Evolutionary conservation across 768 basidiomycete genomes (phyloP).

Genomic region (Mycena rosella): DNA sequence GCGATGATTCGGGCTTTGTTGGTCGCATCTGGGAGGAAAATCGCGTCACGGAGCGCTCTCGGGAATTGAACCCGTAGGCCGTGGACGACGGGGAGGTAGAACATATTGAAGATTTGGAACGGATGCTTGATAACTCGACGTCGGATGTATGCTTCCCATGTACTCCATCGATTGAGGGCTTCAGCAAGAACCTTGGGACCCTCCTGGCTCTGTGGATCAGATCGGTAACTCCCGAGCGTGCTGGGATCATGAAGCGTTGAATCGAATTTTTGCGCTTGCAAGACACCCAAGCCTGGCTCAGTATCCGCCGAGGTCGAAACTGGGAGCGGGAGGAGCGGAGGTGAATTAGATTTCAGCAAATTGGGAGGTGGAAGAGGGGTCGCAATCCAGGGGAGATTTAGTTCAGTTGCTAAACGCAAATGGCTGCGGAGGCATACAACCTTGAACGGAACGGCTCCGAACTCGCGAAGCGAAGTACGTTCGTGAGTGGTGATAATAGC

Average conservation of each 20-base stretch:
- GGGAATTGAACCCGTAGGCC: conserved; percentile 35
- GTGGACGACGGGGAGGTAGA: conserved; percentile 35
- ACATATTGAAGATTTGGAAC: conserved; percentile 37
- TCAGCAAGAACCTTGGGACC: conserved; percentile 9
- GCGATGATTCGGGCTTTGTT: neutral
- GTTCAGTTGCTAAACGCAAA: neutral
- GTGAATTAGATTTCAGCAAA: no score
- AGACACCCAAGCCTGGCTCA: neutral
- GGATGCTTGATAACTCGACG: conserved; percentile 26
- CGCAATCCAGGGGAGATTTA: neutral
- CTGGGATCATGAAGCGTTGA: neutral
- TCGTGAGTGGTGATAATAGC: conserved; percentile 3
- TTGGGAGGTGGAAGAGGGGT: neutral
- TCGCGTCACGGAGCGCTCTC: conserved; percentile 37
- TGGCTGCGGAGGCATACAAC: conserved; percentile 1
- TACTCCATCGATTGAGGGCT: neutral
- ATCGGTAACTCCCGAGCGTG: neutral
- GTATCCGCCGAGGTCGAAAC: no score
- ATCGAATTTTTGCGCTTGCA: neutral
- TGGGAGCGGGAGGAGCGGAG: no score
- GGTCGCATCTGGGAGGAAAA: conserved; percentile 24
- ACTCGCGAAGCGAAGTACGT: neutral
- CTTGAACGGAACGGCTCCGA: conserved; percentile 1
- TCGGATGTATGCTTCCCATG: conserved; percentile 1
- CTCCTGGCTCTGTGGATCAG: neutral